Evolutionary conservation across 2,329 filamentous ascomycete genomes (phyloP).

Genomic region (Pseudogymnoascus sp.): DNA sequence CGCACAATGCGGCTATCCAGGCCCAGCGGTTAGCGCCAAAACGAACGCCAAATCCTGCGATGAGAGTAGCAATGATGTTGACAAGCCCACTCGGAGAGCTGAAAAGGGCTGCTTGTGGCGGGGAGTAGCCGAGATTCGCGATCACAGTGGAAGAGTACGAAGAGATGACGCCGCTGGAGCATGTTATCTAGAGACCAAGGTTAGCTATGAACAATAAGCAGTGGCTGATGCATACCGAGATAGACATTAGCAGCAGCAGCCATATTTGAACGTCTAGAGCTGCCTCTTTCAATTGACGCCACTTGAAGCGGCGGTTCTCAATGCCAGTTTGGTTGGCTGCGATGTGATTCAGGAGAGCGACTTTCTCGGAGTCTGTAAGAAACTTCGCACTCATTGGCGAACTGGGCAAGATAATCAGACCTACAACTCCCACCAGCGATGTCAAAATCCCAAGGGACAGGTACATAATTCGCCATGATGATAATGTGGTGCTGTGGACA

Average conservation of each 20-base stretch:
- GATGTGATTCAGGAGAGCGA: slow-evolving; percentile 41
- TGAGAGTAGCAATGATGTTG: slow-evolving; percentile 33
- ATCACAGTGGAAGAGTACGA: not conserved
- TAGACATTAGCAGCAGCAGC: slow-evolving; percentile 23
- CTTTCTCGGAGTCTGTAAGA: slow-evolving; percentile 32
- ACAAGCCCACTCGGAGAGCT: slow-evolving; percentile 37
- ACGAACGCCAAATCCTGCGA: slow-evolving; percentile 33
- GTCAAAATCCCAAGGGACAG: slow-evolving; percentile 40
- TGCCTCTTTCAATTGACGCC: slow-evolving; percentile 44
- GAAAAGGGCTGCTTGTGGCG: slow-evolving; percentile 35
- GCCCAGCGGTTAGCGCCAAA: slow-evolving; percentile 33
- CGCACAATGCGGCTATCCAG: slow-evolving; percentile 35
- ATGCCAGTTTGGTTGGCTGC: slow-evolving; percentile 51
- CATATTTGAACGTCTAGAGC: slow-evolving; percentile 19
- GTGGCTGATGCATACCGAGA: not conserved
- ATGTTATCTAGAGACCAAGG: slow-evolving; percentile 5
- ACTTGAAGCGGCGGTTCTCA: slow-evolving; percentile 44
- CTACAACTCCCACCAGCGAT: slow-evolving; percentile 33
- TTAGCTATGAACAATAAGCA: slow-evolving; percentile 16
- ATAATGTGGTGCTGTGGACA: slow-evolving; percentile 27
- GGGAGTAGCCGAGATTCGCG: slow-evolving; percentile 34
- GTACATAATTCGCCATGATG: slow-evolving; percentile 54
- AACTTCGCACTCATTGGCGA: slow-evolving; percentile 37
- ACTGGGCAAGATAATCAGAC: slow-evolving; percentile 39
- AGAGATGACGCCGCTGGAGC: not conserved